phyloP scores from a whole-genome alignment of 352 stramenopile genomes.

The Peronospora farinosa region DNA sequence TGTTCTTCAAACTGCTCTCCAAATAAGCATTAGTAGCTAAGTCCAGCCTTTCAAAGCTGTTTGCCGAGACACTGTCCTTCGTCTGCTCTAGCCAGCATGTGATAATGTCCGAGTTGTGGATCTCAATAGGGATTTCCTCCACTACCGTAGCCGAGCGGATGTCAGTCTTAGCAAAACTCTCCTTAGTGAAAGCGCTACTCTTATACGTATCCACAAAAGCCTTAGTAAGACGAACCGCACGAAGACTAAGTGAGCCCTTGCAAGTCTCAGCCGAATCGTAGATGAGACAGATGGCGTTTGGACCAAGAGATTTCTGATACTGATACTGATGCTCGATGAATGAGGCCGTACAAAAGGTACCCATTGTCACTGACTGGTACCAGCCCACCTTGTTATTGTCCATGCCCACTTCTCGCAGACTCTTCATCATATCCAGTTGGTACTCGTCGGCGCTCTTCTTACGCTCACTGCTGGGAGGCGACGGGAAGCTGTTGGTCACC shows the following conservation, averaged over 20 bases:
- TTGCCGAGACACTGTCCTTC: constrained; percentile 61
- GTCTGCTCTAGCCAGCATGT: constrained; percentile 90
- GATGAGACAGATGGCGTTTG: constrained; percentile 96
- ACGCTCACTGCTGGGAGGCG: constrained; percentile 75
- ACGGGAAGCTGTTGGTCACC: constrained; percentile 97
- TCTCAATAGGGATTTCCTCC: constrained; percentile 93
- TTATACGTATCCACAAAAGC: constrained; percentile 90
- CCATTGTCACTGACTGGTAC: constrained; percentile 97
- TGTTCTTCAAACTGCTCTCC: constrained; percentile 97
- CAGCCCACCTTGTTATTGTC: constrained; percentile 99
- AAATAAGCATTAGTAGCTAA: constrained; percentile 93
- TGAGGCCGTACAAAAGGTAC: constrained; percentile 92
- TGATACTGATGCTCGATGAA: constrained; percentile 94
- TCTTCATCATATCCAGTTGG: constrained; percentile 99
- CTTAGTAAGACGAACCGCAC: constrained; percentile 94
- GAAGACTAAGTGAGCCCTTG: constrained; percentile 91
- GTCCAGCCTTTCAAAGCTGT: constrained; percentile 93
- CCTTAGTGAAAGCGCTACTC: constrained; percentile 71
- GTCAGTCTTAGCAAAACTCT: constrained; percentile 78
- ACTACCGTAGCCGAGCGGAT: constrained; percentile 88
- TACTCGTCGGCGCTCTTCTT: constrained; percentile 90
- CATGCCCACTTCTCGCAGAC: constrained; percentile 95
- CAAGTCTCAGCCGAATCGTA: constrained; percentile 96
- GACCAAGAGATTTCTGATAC: constrained; percentile 95
- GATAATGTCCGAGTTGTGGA: constrained; percentile 93